phyloP scores from a whole-genome alignment of 2,329 filamentous ascomycete genomes.

The Huntiella decipiens region DNA sequence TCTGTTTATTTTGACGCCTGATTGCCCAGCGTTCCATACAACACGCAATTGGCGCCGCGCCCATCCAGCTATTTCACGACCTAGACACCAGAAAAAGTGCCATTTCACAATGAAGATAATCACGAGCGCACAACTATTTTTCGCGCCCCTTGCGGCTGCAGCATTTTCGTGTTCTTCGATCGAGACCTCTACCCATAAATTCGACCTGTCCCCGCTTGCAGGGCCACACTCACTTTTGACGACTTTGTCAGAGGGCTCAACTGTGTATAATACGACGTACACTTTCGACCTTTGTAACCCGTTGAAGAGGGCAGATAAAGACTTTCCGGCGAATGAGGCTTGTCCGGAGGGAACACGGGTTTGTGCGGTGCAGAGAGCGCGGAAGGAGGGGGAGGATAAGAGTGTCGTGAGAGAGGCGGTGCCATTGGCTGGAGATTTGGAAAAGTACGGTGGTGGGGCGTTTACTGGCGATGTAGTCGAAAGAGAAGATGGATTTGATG shows the following conservation, averaged over 20 bases:
- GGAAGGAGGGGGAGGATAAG: slow-evolving; percentile 27
- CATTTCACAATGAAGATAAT: background rate
- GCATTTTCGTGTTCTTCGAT: slow-evolving; percentile 45
- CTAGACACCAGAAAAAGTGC: no score
- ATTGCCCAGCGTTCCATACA: no score
- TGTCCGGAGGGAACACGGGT: slow-evolving; percentile 57
- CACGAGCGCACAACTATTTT: slow-evolving; percentile 3
- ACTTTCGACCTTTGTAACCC: slow-evolving; percentile 59
- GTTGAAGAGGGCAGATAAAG: slow-evolving; percentile 40
- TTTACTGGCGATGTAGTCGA: slow-evolving; percentile 36
- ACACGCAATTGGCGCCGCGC: no score
- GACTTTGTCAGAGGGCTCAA: slow-evolving; percentile 30
- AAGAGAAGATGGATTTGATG: slow-evolving; percentile 49
- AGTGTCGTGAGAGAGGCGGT: slow-evolving; percentile 38
- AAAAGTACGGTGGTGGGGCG: slow-evolving; percentile 33
- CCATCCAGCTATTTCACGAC: no score
- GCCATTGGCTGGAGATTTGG: slow-evolving; percentile 56
- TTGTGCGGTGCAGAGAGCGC: slow-evolving; percentile 50
- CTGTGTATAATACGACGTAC: slow-evolving; percentile 56
- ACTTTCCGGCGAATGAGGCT: slow-evolving; percentile 31
- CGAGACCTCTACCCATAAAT: slow-evolving; percentile 36
- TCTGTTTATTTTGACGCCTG: no score
- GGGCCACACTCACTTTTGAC: slow-evolving; percentile 53
- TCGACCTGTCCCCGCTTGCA: slow-evolving; percentile 42
- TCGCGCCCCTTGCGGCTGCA: slow-evolving; percentile 24